Percentiles rank a stretch among this genome's conserved stretches.
Conservation (phyloP, 768 basidiomycete genomes). For the Roridomyces roridus region DNA sequence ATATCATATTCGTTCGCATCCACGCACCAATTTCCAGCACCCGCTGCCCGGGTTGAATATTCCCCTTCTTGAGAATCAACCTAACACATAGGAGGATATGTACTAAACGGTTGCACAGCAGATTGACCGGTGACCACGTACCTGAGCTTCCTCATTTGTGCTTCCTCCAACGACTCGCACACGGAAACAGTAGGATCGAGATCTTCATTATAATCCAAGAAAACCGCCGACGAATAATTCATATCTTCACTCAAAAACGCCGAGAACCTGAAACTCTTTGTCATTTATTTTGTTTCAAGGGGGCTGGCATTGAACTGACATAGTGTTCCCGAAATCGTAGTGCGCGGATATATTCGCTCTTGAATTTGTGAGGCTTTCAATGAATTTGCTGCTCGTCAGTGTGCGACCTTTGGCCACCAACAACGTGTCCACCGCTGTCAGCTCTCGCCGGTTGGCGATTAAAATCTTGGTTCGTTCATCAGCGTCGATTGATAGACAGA, state of each 20-base stretch:
- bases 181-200: slow-evolving; percentile 47
- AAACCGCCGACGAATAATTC: slow-evolving; percentile 64
- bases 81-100: too few species aligned
- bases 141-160: slow-evolving; percentile 24
- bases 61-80: slow-evolving; percentile 52
- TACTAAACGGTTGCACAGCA: not conserved
- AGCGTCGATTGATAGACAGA: not conserved
- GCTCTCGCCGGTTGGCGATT: slow-evolving; percentile 18
- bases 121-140: slow-evolving; percentile 18
- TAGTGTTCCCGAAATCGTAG: slow-evolving; percentile 61
- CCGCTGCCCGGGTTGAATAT: slow-evolving; percentile 51
- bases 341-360: slow-evolving; percentile 59
- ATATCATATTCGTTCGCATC: not conserved
- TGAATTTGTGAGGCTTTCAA: slow-evolving; percentile 52
- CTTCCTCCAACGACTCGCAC: slow-evolving; percentile 26
- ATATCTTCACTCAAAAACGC: slow-evolving; percentile 55
- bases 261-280: slow-evolving; percentile 7
- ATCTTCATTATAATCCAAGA: slow-evolving; percentile 36
- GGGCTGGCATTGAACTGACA: slow-evolving; percentile 39
- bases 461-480: slow-evolving; percentile 5
- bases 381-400: slow-evolving; percentile 38
- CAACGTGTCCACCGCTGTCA: slow-evolving; percentile 4
- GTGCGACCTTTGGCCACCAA: slow-evolving; percentile 12
- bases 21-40: slow-evolving; percentile 51
- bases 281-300: not conserved